Evolutionary conservation across 768 basidiomycete species (phyloP).

Genomic region (Boletus eberwhitei): DNA sequence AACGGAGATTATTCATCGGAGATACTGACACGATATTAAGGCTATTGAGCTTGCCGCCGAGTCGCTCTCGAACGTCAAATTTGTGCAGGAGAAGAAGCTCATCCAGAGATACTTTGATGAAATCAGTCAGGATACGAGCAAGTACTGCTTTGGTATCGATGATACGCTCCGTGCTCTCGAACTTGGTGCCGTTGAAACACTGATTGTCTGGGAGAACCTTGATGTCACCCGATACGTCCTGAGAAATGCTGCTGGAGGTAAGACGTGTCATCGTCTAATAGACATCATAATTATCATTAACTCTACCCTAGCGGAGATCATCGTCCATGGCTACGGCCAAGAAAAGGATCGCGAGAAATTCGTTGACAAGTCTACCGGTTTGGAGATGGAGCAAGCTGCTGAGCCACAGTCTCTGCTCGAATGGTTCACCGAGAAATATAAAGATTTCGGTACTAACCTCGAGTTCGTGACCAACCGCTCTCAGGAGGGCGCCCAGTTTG

Average conservation of each 20-base stretch:
- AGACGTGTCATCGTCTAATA: conserved; percentile 13
- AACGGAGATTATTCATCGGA: neutral
- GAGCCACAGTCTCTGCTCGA: conserved; percentile 91
- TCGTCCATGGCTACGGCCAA: conserved; percentile 78
- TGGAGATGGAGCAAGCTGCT: conserved; percentile 87
- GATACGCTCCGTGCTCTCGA: conserved; percentile 97
- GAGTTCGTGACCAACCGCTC: conserved; percentile 96
- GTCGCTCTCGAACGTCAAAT: conserved; percentile 96
- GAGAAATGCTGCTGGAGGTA: conserved; percentile 89
- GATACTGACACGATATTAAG: conserved; percentile 35
- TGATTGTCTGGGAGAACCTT: conserved; percentile 98
- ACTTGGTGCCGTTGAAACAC: conserved; percentile 92
- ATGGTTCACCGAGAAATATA: conserved; percentile 99
- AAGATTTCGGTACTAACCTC: conserved; percentile 92
- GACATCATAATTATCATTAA: neutral
- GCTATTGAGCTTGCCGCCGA: conserved; percentile 97
- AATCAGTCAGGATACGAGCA: conserved; percentile 94
- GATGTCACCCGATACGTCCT: conserved; percentile 86
- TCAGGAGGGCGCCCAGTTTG: conserved; percentile 97
- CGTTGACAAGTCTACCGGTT: conserved; percentile 87
- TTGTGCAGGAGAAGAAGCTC: conserved; percentile 97
- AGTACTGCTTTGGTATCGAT: conserved; percentile 96
- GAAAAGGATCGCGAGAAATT: conserved; percentile 96
- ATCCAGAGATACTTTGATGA: conserved; percentile 99
- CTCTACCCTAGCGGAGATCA: conserved; percentile 63